Evolutionary conservation across 441 rosid genomes (phyloP), one percentile per base, ranked within the genome.

Genomic region (Erodium trifolium): DNA sequence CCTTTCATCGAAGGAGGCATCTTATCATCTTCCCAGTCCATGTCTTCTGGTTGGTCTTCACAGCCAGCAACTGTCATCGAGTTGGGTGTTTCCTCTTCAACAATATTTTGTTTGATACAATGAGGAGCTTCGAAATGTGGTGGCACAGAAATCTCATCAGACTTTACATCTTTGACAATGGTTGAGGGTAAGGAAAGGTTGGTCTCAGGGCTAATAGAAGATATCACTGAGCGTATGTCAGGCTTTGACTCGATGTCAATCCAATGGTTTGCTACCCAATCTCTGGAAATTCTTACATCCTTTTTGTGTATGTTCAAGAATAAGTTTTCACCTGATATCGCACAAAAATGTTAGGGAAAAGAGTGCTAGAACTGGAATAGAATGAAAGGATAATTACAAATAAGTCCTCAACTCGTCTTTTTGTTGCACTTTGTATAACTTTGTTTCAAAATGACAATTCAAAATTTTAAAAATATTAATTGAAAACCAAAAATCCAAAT

Each of bases 221-320:
- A 78, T 76, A 91, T 77, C 68, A 72, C 77, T n/a, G 93, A 79
- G 64, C 83, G 81, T 75, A 94, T 78, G 51, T 86, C 86, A 0
- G 85, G 87, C 76, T 83, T 87, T 35, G 85, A 76, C 78, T 77
- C 81, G 27, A 92, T 76, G 68, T 85, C 89, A 71, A 90, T 76
- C 99, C 99, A 94, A 51, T 71, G 75, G 71, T 84, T 84, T 49
- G 88, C 91, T 51, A 81, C 77, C 97, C 97, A 90, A 77, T 94
- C 99, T 75, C 83, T 82, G 72, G 98, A 88, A 77, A 80, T 81
- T 69, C 99, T 84, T 41, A 86, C 66, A 76, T 85, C 83, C 78
- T 81, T 90, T 73, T 72, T 87, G 62, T 76, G 76, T 34, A 88
- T 57, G 71, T 76, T 85, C 85, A 81, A 66, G 82, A 80, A 78